These are phyloP conservation scores for Chaetothyriales sp. DNA, from an alignment of 2,329 filamentous ascomycete genomes.

Conservation along the genomic window DNA sequence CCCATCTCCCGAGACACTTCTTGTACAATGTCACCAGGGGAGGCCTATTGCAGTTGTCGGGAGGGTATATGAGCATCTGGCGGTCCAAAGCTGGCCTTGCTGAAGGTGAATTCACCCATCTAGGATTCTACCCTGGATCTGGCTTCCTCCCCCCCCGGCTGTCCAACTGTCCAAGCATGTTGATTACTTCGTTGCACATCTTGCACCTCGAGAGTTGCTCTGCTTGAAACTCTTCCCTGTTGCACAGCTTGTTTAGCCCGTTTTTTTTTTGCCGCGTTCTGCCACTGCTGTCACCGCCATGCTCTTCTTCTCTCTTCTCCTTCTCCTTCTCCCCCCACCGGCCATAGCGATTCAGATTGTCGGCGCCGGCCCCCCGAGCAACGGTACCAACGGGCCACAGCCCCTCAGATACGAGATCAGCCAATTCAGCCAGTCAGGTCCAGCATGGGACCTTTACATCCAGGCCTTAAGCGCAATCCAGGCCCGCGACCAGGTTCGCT, in stretches of 20 bases:
- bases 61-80: too few relatives aligned
- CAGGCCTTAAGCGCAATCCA: constrained; percentile 62
- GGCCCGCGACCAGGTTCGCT: constrained; percentile 36
- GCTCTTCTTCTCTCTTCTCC: constrained; percentile 2
- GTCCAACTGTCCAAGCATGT: not conserved
- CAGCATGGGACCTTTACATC: constrained; percentile 61
- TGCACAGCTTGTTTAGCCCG: not conserved
- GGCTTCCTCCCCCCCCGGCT: too few relatives aligned
- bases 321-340: constrained; percentile 1
- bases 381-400: constrained; percentile 19
- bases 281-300: constrained; percentile 1
- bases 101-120: too few relatives aligned
- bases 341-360: constrained; percentile 17
- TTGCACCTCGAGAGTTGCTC: not conserved
- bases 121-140: too few relatives aligned
- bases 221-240: not conserved
- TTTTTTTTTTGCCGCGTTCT: not conserved
- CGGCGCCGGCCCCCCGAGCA: constrained; percentile 20
- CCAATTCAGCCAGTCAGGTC: constrained; percentile 45
- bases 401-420: constrained; percentile 52
- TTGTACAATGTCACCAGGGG: too few relatives aligned
- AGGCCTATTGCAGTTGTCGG: too few relatives aligned
- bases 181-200: not conserved
- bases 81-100: too few relatives aligned
- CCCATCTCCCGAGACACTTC: too few relatives aligned